Percentiles rank a stretch among this genome's conserved stretches.
These are phyloP conservation scores for Rhododendron molle DNA, from an alignment of 148 eudicot genomes.

Conservation along the genomic window DNA sequence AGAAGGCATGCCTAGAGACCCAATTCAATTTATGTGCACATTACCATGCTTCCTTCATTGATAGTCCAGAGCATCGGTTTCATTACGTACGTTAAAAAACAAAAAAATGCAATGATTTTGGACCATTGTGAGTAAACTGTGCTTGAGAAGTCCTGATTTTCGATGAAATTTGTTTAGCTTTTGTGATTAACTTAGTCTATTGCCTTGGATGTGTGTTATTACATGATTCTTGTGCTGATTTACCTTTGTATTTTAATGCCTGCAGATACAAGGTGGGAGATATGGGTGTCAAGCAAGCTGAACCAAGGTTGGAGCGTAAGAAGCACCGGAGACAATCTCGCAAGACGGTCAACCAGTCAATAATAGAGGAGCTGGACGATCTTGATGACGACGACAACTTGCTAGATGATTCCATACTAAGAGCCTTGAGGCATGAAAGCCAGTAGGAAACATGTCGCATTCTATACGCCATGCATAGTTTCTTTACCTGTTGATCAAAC, in stretches of 20 bases:
- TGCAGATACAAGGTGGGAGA: slow-evolving; percentile 67
- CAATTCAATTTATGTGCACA: no score
- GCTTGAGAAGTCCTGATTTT: neutral
- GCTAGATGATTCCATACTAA: slow-evolving; percentile 43
- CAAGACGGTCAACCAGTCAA: slow-evolving; percentile 55
- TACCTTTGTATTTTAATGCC: neutral
- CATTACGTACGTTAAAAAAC: neutral
- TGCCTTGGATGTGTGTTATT: neutral
- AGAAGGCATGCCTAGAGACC: no score
- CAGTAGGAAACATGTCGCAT: slow-evolving; percentile 17
- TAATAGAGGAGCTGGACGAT: slow-evolving; percentile 62
- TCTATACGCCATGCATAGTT: neutral
- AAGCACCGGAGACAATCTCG: no score
- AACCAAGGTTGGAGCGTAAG: slow-evolving; percentile 32
- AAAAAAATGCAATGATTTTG: neutral
- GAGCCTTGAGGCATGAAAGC: slow-evolving; percentile 47
- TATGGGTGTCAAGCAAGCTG: slow-evolving; percentile 65
- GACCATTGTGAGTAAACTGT: neutral
- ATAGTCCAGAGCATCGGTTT: no score
- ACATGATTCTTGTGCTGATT: neutral
- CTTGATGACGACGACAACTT: slow-evolving; percentile 46
- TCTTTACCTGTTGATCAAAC: neutral
- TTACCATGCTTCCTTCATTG: no score
- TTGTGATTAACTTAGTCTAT: neutral
- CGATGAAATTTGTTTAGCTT: neutral